phyloP scores from a whole-genome alignment of 1,284 basidiomycete species.

The Grifola frondosa region DNA sequence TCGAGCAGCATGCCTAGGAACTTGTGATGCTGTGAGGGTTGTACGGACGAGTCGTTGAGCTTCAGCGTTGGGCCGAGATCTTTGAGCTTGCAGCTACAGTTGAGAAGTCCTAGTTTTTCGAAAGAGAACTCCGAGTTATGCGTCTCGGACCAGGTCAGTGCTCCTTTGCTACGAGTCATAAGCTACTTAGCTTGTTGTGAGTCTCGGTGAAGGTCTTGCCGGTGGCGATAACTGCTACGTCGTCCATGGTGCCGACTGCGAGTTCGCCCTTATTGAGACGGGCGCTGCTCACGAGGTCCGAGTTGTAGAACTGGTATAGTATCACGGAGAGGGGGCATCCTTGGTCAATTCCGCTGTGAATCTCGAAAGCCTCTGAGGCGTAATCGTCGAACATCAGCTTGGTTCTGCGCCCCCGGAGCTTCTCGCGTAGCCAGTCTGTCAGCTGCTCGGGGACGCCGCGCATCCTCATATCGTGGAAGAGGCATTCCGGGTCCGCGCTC shows the following conservation, averaged over 20 bases:
- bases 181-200: constrained; percentile 16
- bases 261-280: constrained; percentile 11
- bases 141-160: constrained; percentile 20
- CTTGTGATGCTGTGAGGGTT: constrained; percentile 19
- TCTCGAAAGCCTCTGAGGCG: constrained; percentile 20
- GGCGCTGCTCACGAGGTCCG: constrained; percentile 23
- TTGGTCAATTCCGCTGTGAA: constrained; percentile 34
- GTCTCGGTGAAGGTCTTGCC: constrained; percentile 17
- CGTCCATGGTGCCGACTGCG: constrained; percentile 32
- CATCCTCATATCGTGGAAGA: constrained; percentile 33
- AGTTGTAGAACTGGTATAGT: constrained; percentile 36
- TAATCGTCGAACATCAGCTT: constrained; percentile 32
- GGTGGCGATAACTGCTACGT: constrained; percentile 17
- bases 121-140: constrained; percentile 28
- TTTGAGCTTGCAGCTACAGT: not conserved
- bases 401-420: constrained; percentile 25
- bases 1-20: constrained; percentile 38
- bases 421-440: constrained; percentile 22
- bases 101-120: constrained; percentile 15
- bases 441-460: constrained; percentile 28
- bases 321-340: constrained; percentile 35
- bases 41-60: constrained; percentile 3
- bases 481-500: constrained; percentile 26
- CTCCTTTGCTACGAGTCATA: constrained; percentile 21
- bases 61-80: not conserved